Conservation (phyloP, 805 yeast genomes). For the Candida saitoana region DNA sequence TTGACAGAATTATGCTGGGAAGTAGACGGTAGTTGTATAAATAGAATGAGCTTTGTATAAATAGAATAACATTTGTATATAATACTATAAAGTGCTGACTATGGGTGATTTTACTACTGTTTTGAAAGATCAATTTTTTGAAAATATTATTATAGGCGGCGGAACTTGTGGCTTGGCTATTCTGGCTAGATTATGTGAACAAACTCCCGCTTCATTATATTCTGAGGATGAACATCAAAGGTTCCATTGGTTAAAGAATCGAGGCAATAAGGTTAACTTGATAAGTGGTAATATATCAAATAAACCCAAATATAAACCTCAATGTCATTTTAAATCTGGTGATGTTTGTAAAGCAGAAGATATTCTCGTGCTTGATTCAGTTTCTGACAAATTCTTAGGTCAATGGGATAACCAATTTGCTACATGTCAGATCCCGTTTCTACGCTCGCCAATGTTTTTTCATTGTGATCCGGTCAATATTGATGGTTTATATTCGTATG, state of each 20-base stretch:
- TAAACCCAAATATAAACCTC: constrained; percentile 11
- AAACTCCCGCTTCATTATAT: constrained; percentile 38
- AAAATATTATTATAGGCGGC: constrained; percentile 42
- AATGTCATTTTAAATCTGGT: neutral
- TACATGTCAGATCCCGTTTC: constrained; percentile 37
- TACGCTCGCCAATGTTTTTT: constrained; percentile 47
- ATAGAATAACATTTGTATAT: too few relatives aligned
- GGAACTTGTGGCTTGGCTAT: constrained; percentile 44
- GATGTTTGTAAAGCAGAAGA: constrained; percentile 19
- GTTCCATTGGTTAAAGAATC: constrained; percentile 40
- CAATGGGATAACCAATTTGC: constrained; percentile 44
- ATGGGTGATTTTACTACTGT: neutral
- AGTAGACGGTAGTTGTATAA: neutral
- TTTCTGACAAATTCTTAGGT: constrained; percentile 29
- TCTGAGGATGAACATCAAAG: constrained; percentile 47
- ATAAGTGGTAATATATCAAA: constrained; percentile 15
- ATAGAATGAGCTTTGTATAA: too few relatives aligned
- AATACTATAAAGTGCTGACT: too few relatives aligned
- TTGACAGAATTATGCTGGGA: neutral
- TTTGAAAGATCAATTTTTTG: constrained; percentile 22
- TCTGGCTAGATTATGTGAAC: constrained; percentile 40
- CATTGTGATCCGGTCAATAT: constrained; percentile 44
- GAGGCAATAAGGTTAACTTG: constrained; percentile 26
- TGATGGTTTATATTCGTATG: constrained; percentile 41
- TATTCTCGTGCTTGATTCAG: constrained; percentile 35